Evolutionary conservation across 192 early-diverging fungal genomes (phyloP).

Genomic region (Backusella circina): DNA sequence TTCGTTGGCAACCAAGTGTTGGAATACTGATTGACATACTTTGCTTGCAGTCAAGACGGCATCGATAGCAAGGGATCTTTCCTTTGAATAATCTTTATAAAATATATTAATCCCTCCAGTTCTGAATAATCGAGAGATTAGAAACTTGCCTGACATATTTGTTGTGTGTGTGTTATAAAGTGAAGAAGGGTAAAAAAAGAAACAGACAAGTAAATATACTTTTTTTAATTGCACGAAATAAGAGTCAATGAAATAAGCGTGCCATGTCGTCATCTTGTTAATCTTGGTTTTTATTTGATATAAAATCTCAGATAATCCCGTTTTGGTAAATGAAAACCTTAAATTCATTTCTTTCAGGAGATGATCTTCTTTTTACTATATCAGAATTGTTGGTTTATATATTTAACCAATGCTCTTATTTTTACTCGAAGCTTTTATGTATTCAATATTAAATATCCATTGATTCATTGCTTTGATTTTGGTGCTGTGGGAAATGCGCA

Average conservation of each 20-base stretch:
- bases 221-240: not conserved
- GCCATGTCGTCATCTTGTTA: not conserved
- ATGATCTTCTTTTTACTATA: not conserved
- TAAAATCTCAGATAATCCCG: not conserved
- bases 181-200: not conserved
- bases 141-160: not conserved
- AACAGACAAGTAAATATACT: not conserved
- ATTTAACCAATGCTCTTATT: not conserved
- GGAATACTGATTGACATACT: slow-evolving; percentile 91
- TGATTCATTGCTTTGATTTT: not conserved
- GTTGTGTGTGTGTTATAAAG: not conserved
- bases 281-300: not conserved
- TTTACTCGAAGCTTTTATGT: not conserved
- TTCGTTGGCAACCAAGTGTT: slow-evolving; percentile 71
- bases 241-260: not conserved
- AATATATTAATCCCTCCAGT: not conserved
- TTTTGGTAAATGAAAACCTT: not conserved
- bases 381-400: not conserved
- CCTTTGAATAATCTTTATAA: slow-evolving; percentile 32
- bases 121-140: not conserved
- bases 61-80: slow-evolving; percentile 81
- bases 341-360: not conserved
- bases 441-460: not conserved
- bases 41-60: slow-evolving; percentile 85
- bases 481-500: not conserved